Percentiles rank a stretch among this genome's conserved stretches.
Conservation (phyloP, 2,329 filamentous ascomycete genomes). For the Stagonosporopsis cucurbitacearum region DNA sequence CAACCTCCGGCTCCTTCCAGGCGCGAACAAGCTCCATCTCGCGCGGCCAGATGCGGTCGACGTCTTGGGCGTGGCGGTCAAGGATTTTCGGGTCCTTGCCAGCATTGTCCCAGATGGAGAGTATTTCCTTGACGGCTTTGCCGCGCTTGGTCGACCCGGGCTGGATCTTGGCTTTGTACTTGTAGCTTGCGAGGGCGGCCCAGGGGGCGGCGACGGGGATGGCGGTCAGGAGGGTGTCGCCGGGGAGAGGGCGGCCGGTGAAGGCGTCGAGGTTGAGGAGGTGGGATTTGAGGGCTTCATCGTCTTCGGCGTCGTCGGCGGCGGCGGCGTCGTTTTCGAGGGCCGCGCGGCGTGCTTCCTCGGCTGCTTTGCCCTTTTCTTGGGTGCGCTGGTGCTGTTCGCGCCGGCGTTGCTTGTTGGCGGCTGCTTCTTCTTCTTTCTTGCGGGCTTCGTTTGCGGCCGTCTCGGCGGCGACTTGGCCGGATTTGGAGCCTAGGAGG, state of each 20-base stretch:
- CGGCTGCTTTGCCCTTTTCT: constrained; percentile 76
- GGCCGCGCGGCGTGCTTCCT: constrained; percentile 66
- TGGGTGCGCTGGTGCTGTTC: constrained; percentile 82
- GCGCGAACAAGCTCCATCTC: constrained; percentile 85
- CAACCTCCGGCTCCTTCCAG: constrained; percentile 81
- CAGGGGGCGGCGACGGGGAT: constrained; percentile 69
- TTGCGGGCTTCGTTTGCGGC: constrained; percentile 67
- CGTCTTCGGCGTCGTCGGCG: constrained; percentile 67
- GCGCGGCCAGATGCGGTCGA: constrained; percentile 80
- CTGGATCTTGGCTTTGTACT: constrained; percentile 95
- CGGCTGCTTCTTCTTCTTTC: constrained; percentile 74
- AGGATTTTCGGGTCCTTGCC: constrained; percentile 57
- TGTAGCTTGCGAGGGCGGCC: constrained; percentile 71
- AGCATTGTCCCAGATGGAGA: constrained; percentile 79
- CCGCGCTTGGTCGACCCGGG: constrained; percentile 91
- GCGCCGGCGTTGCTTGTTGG: constrained; percentile 74
- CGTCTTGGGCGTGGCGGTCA: constrained; percentile 57
- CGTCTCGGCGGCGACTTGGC: constrained; percentile 70
- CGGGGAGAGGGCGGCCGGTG: constrained; percentile 76
- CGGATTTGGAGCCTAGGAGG: constrained; percentile 80
- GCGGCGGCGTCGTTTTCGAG: constrained; percentile 58
- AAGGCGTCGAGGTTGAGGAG: constrained; percentile 67
- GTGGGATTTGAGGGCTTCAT: constrained; percentile 56
- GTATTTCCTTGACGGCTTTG: constrained; percentile 88
- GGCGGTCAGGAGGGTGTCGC: constrained; percentile 78